Evolutionary conservation across 2,329 filamentous ascomycete genomes (phyloP).

Genomic region (Penicillium sp.): DNA sequence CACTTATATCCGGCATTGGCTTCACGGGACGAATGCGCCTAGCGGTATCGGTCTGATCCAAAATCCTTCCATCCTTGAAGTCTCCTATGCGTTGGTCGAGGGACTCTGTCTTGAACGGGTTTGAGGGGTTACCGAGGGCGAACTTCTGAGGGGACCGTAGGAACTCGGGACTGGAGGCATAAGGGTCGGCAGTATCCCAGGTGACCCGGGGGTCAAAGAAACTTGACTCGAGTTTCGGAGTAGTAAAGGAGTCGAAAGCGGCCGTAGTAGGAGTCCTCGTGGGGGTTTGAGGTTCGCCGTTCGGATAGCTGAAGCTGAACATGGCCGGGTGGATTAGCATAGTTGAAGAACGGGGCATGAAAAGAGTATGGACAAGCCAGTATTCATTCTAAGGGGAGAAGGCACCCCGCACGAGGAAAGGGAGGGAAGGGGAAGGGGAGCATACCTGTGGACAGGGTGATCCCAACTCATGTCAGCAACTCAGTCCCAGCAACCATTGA

Average conservation of each 20-base stretch:
- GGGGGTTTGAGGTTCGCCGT: slow-evolving; percentile 49
- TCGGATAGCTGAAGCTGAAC: slow-evolving; percentile 48
- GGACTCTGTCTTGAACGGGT: slow-evolving; percentile 21
- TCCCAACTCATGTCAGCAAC: slow-evolving; percentile 50
- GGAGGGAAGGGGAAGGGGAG: slow-evolving; percentile 8
- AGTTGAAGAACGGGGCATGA: slow-evolving; percentile 10
- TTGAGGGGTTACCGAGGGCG: slow-evolving; percentile 35
- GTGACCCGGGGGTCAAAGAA: slow-evolving; percentile 49
- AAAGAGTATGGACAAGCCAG: neutral
- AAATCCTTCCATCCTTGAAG: slow-evolving; percentile 20
- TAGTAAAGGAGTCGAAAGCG: slow-evolving; percentile 44
- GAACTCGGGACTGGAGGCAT: slow-evolving; percentile 49
- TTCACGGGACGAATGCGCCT: slow-evolving; percentile 33
- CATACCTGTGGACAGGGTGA: slow-evolving; percentile 48
- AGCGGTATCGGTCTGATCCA: slow-evolving; percentile 35
- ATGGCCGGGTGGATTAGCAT: slow-evolving; percentile 36
- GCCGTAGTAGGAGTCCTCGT: slow-evolving; percentile 45
- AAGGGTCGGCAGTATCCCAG: slow-evolving; percentile 49
- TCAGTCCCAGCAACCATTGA: slow-evolving; percentile 41
- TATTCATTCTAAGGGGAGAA: slow-evolving; percentile 1
- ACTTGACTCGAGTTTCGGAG: slow-evolving; percentile 49
- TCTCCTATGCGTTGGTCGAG: neutral
- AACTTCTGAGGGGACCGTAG: slow-evolving; percentile 45
- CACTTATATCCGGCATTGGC: slow-evolving; percentile 24
- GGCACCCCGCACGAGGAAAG: slow-evolving; percentile 17